Conservation (phyloP, 2,329 filamentous ascomycete genomes). For the Calonectria pseudoturangicola region DNA sequence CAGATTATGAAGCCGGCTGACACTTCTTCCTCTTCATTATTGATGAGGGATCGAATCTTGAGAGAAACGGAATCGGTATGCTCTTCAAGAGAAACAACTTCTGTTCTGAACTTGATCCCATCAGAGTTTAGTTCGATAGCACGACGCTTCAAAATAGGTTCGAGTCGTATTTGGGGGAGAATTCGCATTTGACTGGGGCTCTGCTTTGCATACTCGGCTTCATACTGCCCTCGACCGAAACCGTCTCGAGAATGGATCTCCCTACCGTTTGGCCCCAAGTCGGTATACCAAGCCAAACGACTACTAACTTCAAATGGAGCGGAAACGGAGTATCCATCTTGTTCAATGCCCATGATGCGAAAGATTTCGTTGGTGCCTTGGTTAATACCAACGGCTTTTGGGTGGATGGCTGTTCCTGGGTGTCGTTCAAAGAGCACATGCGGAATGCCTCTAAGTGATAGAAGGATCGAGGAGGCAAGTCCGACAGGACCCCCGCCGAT, state of each 20-base stretch:
- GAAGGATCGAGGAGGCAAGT: slow-evolving; percentile 14
- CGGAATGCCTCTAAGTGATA: slow-evolving; percentile 17
- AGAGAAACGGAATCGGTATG: not conserved
- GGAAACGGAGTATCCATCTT: slow-evolving; percentile 6
- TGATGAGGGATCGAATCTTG: not conserved
- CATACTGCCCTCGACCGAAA: slow-evolving; percentile 17
- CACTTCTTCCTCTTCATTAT: not conserved
- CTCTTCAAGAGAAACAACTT: slow-evolving; percentile 3
- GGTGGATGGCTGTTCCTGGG: slow-evolving; percentile 19
- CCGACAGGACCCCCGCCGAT: slow-evolving; percentile 28
- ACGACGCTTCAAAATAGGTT: slow-evolving; percentile 23
- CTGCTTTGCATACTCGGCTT: slow-evolving; percentile 9
- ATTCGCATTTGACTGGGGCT: slow-evolving; percentile 21
- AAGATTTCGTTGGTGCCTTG: slow-evolving; percentile 30
- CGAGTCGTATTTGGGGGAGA: slow-evolving; percentile 27
- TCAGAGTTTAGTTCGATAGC: slow-evolving; percentile 22
- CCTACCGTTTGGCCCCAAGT: slow-evolving; percentile 8
- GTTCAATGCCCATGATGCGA: slow-evolving; percentile 28
- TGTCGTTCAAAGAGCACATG: slow-evolving; percentile 28
- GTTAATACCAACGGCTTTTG: slow-evolving; percentile 27
- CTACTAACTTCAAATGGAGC: not conserved
- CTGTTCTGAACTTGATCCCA: slow-evolving; percentile 5
- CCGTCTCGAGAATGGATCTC: slow-evolving; percentile 27
- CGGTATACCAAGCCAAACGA: slow-evolving; percentile 25
- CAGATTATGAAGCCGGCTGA: slow-evolving; percentile 25